A percentile compares a stretch with the other conserved stretches of the same genome.
These are phyloP conservation scores for Penicillium sp. DNA, from an alignment of 2,329 filamentous ascomycete genomes.

Conservation along the genomic window DNA sequence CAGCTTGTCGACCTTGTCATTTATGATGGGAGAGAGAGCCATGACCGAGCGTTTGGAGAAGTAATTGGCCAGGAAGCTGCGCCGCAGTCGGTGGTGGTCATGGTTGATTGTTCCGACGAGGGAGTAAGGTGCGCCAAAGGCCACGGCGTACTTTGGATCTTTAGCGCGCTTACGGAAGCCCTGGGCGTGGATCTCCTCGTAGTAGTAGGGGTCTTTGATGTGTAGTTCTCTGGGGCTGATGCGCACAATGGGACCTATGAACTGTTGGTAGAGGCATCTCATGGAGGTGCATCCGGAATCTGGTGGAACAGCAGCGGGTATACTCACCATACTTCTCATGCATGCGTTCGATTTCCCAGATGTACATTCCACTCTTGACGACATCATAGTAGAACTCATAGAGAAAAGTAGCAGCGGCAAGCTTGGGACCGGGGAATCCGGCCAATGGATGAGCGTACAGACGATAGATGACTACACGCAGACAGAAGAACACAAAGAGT, in stretches of 20 bases:
- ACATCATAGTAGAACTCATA: conserved; percentile 36
- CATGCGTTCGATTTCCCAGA: conserved; percentile 27
- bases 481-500: not conserved
- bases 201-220: conserved; percentile 34
- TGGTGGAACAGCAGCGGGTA: not conserved
- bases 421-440: conserved; percentile 30
- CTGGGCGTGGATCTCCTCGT: conserved; percentile 31
- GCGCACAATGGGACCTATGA: conserved; percentile 34
- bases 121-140: conserved; percentile 17
- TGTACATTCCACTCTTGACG: conserved; percentile 27
- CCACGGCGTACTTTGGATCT: conserved; percentile 15
- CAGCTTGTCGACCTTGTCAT: conserved; percentile 31
- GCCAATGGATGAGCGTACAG: conserved; percentile 28
- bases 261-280: not conserved
- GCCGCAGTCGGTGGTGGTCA: conserved; percentile 41
- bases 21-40: conserved; percentile 37
- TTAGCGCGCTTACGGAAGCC: conserved; percentile 18
- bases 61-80: conserved; percentile 41
- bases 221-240: conserved; percentile 37
- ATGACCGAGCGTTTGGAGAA: conserved; percentile 42
- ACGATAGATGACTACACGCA: conserved; percentile 9
- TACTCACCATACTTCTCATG: conserved; percentile 33
- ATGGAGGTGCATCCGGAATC: not conserved
- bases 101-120: conserved; percentile 35
- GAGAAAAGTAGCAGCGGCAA: conserved; percentile 30